phyloP scores from a whole-genome alignment of 352 stramenopile genomes.

The Globisporangium sylvaticum region DNA sequence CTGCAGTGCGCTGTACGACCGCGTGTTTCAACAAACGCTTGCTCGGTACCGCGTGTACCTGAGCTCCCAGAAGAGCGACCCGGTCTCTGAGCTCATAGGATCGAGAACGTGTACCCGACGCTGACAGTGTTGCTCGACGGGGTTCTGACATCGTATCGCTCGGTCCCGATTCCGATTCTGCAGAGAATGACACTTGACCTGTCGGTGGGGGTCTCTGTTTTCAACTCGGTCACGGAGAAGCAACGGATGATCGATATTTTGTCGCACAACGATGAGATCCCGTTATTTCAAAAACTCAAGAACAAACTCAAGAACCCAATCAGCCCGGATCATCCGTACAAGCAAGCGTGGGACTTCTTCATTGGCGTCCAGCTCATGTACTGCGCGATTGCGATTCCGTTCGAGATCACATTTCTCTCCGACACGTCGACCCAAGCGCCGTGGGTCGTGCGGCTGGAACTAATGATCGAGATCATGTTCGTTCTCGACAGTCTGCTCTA shows the following conservation, averaged over 20 bases:
- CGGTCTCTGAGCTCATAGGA: conserved; percentile 47
- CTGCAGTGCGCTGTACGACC: conserved; percentile 56
- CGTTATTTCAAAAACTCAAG: conserved; percentile 24
- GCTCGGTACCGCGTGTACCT: conserved; percentile 62
- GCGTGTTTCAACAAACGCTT: conserved; percentile 66
- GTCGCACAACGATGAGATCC: conserved; percentile 27
- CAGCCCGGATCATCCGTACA: conserved; percentile 40
- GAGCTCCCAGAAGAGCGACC: conserved; percentile 50
- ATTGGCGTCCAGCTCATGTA: conserved; percentile 43
- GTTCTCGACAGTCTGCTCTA: conserved; percentile 54
- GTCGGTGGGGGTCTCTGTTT: conserved; percentile 74
- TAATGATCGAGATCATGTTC: conserved; percentile 44
- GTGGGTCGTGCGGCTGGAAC: conserved; percentile 31
- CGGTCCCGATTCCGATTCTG: conserved; percentile 52
- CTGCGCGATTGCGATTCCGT: conserved; percentile 53
- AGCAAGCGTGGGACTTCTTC: conserved; percentile 51
- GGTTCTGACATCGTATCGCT: conserved; percentile 54
- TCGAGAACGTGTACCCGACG: conserved; percentile 69
- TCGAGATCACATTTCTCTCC: conserved; percentile 55
- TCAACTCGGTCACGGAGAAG: conserved; percentile 70
- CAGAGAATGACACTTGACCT: conserved; percentile 63
- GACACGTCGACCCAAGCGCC: conserved; percentile 15
- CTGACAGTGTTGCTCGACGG: conserved; percentile 64
- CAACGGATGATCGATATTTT: conserved; percentile 63
- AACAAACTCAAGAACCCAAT: conserved; percentile 34